These are phyloP conservation scores for Aspergillus conjunctus DNA, from an alignment of 495 filamentous ascomycete genomes.

Conservation along the genomic window DNA sequence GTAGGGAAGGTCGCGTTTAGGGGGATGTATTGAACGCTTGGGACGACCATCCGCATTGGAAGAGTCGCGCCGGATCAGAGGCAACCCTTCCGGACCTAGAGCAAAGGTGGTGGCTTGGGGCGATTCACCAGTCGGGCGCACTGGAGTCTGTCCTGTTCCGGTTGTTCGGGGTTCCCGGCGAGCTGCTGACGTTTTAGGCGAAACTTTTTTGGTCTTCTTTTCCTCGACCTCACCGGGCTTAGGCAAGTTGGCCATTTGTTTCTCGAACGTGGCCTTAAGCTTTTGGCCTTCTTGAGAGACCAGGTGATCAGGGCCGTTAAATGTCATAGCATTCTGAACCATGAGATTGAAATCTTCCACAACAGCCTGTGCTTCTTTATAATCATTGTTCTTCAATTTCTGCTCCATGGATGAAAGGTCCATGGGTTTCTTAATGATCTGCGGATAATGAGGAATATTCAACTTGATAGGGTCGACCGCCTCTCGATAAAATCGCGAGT, in stretches of 20 bases:
- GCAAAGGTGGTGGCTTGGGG: conserved; percentile 71
- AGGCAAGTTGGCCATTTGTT: conserved; percentile 54
- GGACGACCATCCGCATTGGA: conserved; percentile 74
- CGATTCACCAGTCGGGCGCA: conserved; percentile 44
- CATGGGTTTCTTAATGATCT: conserved; percentile 74
- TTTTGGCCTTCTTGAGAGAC: conserved; percentile 64
- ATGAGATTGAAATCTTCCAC: conserved; percentile 73
- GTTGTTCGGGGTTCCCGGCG: conserved; percentile 56
- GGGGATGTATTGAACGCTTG: conserved; percentile 92
- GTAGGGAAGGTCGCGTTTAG: conserved; percentile 86
- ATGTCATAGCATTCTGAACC: conserved; percentile 70
- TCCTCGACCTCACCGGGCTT: conserved; percentile 59
- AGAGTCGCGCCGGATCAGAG: conserved; percentile 88
- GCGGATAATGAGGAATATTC: conserved; percentile 70
- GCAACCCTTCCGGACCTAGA: conserved; percentile 79
- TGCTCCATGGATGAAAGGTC: conserved; percentile 82
- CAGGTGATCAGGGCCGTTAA: conserved; percentile 78
- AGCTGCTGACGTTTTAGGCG: conserved; percentile 51
- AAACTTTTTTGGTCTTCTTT: conserved; percentile 60
- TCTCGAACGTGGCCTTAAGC: conserved; percentile 63
- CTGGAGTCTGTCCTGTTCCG: conserved; percentile 36
- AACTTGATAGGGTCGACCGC: conserved; percentile 71
- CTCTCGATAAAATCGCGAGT: conserved; percentile 67
- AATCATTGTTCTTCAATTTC: conserved; percentile 70
- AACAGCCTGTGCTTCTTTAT: conserved; percentile 64